These are phyloP conservation scores for Leccinum rimulosum DNA, from an alignment of 768 basidiomycete genomes.

Conservation along the genomic window DNA sequence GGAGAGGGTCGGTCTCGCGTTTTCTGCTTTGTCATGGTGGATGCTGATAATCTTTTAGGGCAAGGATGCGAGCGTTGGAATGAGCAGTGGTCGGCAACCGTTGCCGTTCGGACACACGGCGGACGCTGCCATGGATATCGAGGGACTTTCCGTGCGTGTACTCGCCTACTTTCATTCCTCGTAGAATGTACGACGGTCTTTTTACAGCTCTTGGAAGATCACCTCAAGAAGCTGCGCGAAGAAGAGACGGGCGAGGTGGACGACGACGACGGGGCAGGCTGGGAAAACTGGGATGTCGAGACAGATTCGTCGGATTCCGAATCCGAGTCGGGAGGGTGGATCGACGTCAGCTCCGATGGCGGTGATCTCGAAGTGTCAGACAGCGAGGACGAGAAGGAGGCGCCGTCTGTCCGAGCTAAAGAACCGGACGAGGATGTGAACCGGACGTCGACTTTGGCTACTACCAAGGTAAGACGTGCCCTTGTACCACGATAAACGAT, in stretches of 20 bases:
- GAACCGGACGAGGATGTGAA: conserved; percentile 22
- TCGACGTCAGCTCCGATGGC: conserved; percentile 70
- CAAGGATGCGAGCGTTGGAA: conserved; percentile 83
- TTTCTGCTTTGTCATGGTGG: neutral
- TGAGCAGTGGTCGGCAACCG: conserved; percentile 59
- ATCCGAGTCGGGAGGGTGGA: conserved; percentile 71
- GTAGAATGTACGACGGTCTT: neutral
- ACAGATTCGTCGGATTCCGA: conserved; percentile 60
- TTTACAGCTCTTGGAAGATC: conserved; percentile 80
- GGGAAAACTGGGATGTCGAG: conserved; percentile 89
- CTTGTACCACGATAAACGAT: neutral
- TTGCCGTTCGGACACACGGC: conserved; percentile 81
- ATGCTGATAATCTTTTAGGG: conserved; percentile 48
- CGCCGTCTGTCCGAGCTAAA: conserved; percentile 3
- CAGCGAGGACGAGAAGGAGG: conserved; percentile 68
- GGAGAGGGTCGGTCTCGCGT: conserved; percentile 61
- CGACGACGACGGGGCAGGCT: conserved; percentile 66
- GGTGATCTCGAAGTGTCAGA: conserved; percentile 77
- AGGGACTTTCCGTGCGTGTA: conserved; percentile 74
- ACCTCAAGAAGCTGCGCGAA: conserved; percentile 67
- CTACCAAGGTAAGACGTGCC: conserved; percentile 58
- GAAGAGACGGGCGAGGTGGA: conserved; percentile 57
- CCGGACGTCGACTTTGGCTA: conserved; percentile 67
- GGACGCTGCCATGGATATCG: conserved; percentile 79
- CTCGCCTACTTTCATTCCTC: neutral